Evolutionary conservation across 441 rosid genomes (phyloP), one percentile per base, ranked within the genome.

Genomic region (Breynia disticha): DNA sequence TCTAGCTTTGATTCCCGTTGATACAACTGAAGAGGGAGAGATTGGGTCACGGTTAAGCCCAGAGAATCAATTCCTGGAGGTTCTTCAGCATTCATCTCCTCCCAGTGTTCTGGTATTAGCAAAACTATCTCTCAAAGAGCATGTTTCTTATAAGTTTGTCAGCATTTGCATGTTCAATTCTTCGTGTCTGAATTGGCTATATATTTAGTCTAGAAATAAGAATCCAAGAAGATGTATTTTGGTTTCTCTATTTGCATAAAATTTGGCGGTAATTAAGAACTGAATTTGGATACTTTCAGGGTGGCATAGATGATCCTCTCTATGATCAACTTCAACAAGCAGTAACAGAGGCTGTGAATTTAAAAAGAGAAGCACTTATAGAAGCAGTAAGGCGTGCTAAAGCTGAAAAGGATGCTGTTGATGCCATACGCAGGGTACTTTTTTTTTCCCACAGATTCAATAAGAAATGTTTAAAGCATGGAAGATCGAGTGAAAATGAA

Each of bases 391-490:
- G 79, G 75, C 80, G 80, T 58, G 74, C 69, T 55, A 76, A 81
- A 76, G 85, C 95, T 51, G 93, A 93, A 64, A 82, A 67, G 46
- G 82, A 72, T 39, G 84, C 80, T 56, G 62, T 81, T 54, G 90
- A 76, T 54, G 80, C 91, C 52, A 73, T 82, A 17, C 81, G 68
- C 68, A 82, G 63, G 90, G 98, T 88, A 73, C 57, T 49, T 15
- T 69, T 49, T 15, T 69, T 66, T 14, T 19, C 13, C 16, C 35
- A 13, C 18, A n/a, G 44, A n/a, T 14, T 13, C 43, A 39, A 8
- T 2, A 39, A 2, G 9, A 9, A 39, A 46, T 32, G 21, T 37
- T 18, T 18, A 7, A 19, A 39, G 10, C 20, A 13, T 61, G 55
- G 21, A 48, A 16, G 13, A 52, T 17, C 52, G n/a, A 54, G 52